Evolutionary conservation across 2,329 filamentous ascomycete species (phyloP).

Genomic region (Penicillium expansum): DNA sequence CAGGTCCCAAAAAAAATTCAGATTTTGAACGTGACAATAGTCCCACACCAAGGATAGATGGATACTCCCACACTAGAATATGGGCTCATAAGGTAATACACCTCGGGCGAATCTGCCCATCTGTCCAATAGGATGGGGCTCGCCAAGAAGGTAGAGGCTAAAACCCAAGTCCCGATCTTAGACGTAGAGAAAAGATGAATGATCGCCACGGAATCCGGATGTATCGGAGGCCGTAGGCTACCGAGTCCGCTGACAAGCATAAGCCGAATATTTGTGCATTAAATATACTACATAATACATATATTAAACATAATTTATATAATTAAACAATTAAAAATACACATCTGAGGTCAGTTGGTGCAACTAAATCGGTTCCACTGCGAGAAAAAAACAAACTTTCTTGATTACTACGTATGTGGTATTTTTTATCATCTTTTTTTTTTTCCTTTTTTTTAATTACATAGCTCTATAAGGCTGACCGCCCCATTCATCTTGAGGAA

Average conservation of each 20-base stretch:
- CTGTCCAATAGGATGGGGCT: neutral
- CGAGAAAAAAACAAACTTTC: too few relatives aligned
- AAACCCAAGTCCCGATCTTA: neutral
- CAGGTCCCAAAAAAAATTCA: constrained; percentile 1
- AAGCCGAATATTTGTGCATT: neutral
- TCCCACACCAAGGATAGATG: neutral
- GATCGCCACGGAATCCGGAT: constrained; percentile 14
- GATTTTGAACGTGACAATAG: neutral
- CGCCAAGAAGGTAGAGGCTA: neutral
- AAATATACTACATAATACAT: too few relatives aligned
- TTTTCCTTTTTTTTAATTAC: neutral
- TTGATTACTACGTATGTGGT: too few relatives aligned
- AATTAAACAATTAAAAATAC: neutral
- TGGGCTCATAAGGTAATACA: neutral
- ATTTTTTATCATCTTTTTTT: too few relatives aligned
- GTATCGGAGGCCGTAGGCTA: constrained; percentile 13
- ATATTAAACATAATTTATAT: too few relatives aligned
- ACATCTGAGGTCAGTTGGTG: neutral
- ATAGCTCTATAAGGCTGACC: constrained; percentile 24
- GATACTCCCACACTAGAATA: neutral
- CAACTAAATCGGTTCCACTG: neutral
- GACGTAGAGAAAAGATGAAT: neutral
- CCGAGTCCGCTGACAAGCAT: constrained; percentile 12
- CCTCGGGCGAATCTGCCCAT: neutral
- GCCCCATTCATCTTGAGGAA: constrained; percentile 1